Evolutionary conservation across 192 early-diverging fungal species (phyloP), one percentile per base, ranked within the genome.

Genomic region (Podila horticola): DNA sequence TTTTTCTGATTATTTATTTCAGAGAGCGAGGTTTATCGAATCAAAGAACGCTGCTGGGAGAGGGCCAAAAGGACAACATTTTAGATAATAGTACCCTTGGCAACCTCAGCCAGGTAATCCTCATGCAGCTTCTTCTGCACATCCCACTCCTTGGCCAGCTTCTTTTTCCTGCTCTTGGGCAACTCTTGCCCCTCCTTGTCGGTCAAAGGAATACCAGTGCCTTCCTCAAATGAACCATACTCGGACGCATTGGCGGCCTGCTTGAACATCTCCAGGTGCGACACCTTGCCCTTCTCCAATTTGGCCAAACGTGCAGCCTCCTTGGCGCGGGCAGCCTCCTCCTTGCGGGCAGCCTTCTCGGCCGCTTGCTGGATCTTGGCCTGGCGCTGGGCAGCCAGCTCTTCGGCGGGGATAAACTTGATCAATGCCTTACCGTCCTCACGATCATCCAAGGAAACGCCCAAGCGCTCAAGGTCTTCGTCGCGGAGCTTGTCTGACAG

Each of bases 401-500:
- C 91, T 58, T 91, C 88, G 13, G 91, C 90, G 69, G 94, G 92
- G 15, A 94, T 92, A 67, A 98, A 85, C 84, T 97, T 99, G 82
- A 97, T 92, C 71, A 98, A 86, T 1, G 98, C 97, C 65, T 89
- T 92, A 31, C 97, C 96, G 81, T 95, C 96, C 65, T 97, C 98
- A 67, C 95, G 94, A 84, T 99, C 98, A 74, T 97, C 98, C 66
- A 99, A 86, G 2, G 92, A 88, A 15, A 99, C 93, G 29, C 95
- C 95, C n/a, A 97, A 84, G 51, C 94, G 90, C 19, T 95, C 92
- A 45, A 98, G 88, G 52, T 95, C 94, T 22, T 90, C 87, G 84
- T 99, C 97, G 61, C 98, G 93, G 49, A 99, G 66, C 83, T 88
- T 90, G 86, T 99, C 98, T 66, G 92, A 93, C 15, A 97, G 84